Evolutionary conservation across 352 stramenopile genomes (phyloP).

Genomic region (Nothophytophthora sp.): DNA sequence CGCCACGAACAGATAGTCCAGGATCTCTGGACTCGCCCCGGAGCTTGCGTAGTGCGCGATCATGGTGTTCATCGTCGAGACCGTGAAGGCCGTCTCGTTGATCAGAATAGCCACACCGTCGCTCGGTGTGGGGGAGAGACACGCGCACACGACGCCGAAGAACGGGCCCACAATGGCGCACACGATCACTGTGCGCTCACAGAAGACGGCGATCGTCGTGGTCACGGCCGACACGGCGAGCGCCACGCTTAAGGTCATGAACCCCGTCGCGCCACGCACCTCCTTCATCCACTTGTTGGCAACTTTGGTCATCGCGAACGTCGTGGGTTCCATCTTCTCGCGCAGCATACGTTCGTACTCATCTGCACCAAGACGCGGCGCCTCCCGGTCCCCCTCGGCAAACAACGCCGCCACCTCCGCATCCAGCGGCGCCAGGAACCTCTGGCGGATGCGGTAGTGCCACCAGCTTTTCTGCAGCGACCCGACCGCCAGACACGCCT

Average conservation of each 20-base stretch:
- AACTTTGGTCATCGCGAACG: slow-evolving; percentile 26
- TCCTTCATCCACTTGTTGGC: slow-evolving; percentile 26
- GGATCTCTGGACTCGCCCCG: slow-evolving; percentile 38
- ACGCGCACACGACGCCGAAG: slow-evolving; percentile 35
- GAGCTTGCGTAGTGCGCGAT: slow-evolving; percentile 45
- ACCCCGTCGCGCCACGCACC: slow-evolving; percentile 6
- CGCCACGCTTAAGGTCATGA: slow-evolving; percentile 11
- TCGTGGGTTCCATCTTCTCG: slow-evolving; percentile 29
- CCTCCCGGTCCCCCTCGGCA: slow-evolving; percentile 14
- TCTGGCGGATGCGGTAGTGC: slow-evolving; percentile 62
- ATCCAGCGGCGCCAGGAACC: slow-evolving; percentile 42
- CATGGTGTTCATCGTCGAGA: slow-evolving; percentile 64
- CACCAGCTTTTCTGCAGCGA: slow-evolving; percentile 60
- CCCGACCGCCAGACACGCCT: slow-evolving; percentile 39
- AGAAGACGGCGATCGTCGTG: slow-evolving; percentile 17
- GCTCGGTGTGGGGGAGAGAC: slow-evolving; percentile 34
- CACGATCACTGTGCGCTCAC: slow-evolving; percentile 29
- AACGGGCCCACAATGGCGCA: slow-evolving; percentile 27
- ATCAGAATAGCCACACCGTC: slow-evolving; percentile 49
- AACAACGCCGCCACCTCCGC: slow-evolving; percentile 13
- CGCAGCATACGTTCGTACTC: slow-evolving; percentile 23
- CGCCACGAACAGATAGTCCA: slow-evolving; percentile 65
- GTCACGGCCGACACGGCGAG: slow-evolving; percentile 9
- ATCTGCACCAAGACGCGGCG: neutral
- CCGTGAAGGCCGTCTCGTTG: slow-evolving; percentile 52